phyloP scores from a whole-genome alignment of 768 basidiomycete genomes.

The Tulasnella calospora region DNA sequence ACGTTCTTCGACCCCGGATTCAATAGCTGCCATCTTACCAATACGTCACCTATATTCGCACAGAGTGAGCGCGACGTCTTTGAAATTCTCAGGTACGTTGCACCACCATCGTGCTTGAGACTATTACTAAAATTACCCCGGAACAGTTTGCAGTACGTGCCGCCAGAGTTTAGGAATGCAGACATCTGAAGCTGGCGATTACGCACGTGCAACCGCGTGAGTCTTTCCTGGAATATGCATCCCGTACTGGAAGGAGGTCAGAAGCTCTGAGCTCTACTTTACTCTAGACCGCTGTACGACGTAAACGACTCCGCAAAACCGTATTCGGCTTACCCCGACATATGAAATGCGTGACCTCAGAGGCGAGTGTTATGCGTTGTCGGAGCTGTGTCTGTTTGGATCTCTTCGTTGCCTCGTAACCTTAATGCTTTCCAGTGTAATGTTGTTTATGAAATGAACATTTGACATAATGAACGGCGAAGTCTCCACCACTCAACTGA shows the following conservation, averaged over 20 bases:
- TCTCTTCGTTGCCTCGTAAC: not conserved
- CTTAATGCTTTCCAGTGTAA: not conserved
- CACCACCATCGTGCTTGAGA: too few relatives aligned
- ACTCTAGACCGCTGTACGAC: not conserved
- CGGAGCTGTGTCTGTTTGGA: not conserved
- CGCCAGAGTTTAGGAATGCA: conserved; percentile 68
- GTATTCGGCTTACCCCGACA: not conserved
- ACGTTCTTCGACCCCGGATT: not conserved
- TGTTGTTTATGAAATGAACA: not conserved
- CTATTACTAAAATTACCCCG: too few relatives aligned
- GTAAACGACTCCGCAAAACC: not conserved
- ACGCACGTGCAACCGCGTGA: not conserved
- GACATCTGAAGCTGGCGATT: conserved; percentile 42
- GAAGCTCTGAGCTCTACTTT: not conserved
- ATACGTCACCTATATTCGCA: conserved; percentile 57
- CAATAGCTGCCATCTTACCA: conserved; percentile 46
- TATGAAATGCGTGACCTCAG: not conserved
- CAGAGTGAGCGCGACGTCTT: conserved; percentile 70
- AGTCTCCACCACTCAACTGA: not conserved
- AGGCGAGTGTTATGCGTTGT: not conserved
- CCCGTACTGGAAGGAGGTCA: not conserved
- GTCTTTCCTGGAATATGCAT: not conserved
- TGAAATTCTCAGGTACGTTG: conserved; percentile 48
- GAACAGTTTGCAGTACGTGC: conserved; percentile 52
- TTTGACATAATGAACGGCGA: conserved; percentile 5